phyloP scores from a whole-genome alignment of 148 eudicot genomes.

The Pouteria glomerata region DNA sequence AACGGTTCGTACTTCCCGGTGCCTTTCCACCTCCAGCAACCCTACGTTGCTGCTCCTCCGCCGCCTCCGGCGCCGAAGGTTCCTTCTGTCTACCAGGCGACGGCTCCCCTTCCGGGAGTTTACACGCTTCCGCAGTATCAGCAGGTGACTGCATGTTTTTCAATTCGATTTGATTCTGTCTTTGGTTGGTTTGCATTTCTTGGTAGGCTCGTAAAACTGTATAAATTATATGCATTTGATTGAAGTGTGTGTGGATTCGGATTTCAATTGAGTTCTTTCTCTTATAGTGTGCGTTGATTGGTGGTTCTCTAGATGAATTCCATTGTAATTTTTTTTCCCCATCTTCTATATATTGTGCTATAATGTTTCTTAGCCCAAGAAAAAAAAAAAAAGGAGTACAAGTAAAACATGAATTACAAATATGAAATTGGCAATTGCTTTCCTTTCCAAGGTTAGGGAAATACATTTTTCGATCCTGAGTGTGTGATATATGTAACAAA shows the following conservation, averaged over 20 bases:
- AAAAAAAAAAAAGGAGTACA: neutral
- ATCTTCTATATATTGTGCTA: neutral
- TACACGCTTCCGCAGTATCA: constrained; percentile 78
- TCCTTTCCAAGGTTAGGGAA: too few relatives aligned
- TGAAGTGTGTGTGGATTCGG: too few relatives aligned
- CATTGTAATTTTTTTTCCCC: neutral
- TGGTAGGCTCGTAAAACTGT: too few relatives aligned
- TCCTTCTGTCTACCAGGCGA: constrained; percentile 32
- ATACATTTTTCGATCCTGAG: too few relatives aligned
- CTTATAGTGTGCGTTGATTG: neutral
- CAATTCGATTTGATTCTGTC: neutral
- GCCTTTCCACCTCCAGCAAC: constrained; percentile 76
- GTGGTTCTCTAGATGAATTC: neutral
- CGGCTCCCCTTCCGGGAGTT: constrained; percentile 21
- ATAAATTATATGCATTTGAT: too few relatives aligned
- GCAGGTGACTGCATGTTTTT: constrained; percentile 34
- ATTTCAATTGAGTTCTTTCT: neutral
- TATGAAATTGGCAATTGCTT: too few relatives aligned
- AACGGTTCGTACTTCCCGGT: constrained; percentile 66
- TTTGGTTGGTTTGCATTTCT: neutral
- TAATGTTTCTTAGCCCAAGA: too few relatives aligned
- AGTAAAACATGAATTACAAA: neutral
- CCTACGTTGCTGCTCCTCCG: constrained; percentile 39
- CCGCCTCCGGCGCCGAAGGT: constrained; percentile 8
- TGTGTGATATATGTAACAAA: too few relatives aligned